These are phyloP conservation scores for Coriolopsis trogii DNA, from an alignment of 1,284 basidiomycete genomes.

Conservation along the genomic window DNA sequence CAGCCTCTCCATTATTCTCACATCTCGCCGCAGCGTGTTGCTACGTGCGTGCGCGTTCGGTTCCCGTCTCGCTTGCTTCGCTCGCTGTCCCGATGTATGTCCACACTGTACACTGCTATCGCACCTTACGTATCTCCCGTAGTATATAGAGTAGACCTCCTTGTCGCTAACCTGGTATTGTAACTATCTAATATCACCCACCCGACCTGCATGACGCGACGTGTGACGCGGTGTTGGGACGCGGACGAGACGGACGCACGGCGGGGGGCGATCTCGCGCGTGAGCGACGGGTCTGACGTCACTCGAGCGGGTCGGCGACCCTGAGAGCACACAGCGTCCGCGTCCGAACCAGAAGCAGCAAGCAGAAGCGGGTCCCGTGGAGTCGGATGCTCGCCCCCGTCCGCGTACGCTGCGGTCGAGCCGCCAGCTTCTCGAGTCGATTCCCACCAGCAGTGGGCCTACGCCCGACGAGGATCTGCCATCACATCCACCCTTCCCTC, in stretches of 20 bases:
- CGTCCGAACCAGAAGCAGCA: too few species aligned
- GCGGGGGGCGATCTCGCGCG: neutral
- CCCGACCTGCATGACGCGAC: slow-evolving; percentile 2
- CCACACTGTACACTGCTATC: slow-evolving; percentile 21
- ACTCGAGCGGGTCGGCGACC: neutral
- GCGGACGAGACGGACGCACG: neutral
- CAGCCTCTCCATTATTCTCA: slow-evolving; percentile 3
- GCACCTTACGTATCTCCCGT: slow-evolving; percentile 23
- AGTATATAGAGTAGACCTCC: slow-evolving; percentile 24
- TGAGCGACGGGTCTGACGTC: neutral
- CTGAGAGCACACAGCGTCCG: too few species aligned
- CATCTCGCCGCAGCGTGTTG: slow-evolving; percentile 10
- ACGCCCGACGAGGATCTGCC: neutral
- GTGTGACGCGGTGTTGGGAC: neutral
- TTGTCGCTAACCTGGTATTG: slow-evolving; percentile 21
- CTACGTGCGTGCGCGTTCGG: neutral
- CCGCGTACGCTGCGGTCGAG: too few species aligned
- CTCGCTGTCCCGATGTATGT: slow-evolving; percentile 13
- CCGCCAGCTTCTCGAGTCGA: too few species aligned
- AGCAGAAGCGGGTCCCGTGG: neutral
- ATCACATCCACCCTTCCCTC: neutral
- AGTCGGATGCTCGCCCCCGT: too few species aligned
- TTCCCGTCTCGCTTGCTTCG: slow-evolving; percentile 7
- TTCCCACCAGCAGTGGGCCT: too few species aligned
- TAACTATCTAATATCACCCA: slow-evolving; percentile 20